Conservation (phyloP, 2,329 filamentous ascomycete species). For the Diaporthe capsici region DNA sequence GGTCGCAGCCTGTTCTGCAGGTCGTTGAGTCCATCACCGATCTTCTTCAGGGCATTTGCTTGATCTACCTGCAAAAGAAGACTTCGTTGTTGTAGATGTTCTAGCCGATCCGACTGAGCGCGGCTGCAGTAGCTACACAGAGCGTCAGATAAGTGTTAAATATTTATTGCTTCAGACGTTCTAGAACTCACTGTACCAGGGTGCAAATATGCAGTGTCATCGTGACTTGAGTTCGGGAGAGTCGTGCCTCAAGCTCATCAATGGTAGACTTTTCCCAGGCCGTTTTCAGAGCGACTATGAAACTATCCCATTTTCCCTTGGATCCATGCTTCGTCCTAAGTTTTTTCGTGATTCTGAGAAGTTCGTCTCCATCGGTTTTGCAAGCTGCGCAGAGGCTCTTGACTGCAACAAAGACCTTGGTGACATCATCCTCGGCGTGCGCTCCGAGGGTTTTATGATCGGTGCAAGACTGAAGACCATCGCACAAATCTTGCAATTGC, state of each 20-base stretch:
- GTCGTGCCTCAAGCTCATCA: not conserved
- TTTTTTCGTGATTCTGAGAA: not conserved
- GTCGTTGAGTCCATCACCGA: not conserved
- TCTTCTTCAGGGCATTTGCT: not conserved
- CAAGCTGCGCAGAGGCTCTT: not conserved
- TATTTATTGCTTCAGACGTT: fast-evolving
- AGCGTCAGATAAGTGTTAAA: not conserved
- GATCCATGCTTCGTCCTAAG: not conserved
- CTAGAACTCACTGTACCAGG: not conserved
- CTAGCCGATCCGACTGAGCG: not conserved
- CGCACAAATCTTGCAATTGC: not conserved
- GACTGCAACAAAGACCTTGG: not conserved
- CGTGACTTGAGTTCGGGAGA: not conserved
- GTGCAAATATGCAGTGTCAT: not conserved
- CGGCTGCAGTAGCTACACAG: not conserved
- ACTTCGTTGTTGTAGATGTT: not conserved
- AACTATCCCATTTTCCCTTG: not conserved
- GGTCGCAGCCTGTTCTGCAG: not conserved
- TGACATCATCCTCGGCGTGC: not conserved
- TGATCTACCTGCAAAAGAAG: not conserved
- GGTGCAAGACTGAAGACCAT: not conserved
- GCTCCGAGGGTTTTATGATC: not conserved
- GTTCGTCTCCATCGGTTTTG: not conserved
- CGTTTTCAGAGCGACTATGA: not conserved
- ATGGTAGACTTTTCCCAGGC: not conserved